Base-by-base conservation (phyloP, 768 basidiomycete genomes). In the Amanita rimosa region DNA sequence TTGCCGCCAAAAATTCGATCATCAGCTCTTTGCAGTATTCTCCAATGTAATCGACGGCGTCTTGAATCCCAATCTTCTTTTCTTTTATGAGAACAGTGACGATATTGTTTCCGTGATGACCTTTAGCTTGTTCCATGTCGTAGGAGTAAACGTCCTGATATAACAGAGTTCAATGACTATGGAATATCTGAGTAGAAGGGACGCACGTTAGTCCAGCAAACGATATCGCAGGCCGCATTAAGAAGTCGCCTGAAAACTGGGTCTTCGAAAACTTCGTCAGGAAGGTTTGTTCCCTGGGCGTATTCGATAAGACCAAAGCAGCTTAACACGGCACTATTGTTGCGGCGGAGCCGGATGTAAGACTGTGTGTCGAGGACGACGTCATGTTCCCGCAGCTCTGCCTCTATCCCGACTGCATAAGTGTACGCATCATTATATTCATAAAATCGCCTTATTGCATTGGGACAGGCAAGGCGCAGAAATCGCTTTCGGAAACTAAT, bases 191-290 rank as follows among this genome's bases (percentile, higher is more conserved):
- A 46, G 14, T 16, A 14, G 41, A 33, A 48, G 34, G 26, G 17
- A 63, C 75, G 62, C 52, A 84, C 83, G 60, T 86, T 85, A 17
- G 82, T 66, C 81, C 76, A 84, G 62, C 76, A 78, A 46, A 85
- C 75, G 55, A 81, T 68, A 60, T 86, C 83, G 36, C 73, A 73
- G 8, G 77, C 80, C 6, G 76, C 74, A 58, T 70, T 73, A 55
- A 80, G 75, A 33, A 78, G 70, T 35, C 67, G 66, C 58, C 68
- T 65, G 57, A 85, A 76, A 11, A 56, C 62, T 16, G 75, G 66
- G 59, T 85, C 69, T 41, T 78, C 67, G 52, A 77, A 76, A 14
- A 84, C 70, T 45, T 75, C 69, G 48, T 85, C 76, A 9, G 79
- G 76, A 29, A 85, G 66, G 60, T 86, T 79, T 41, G 81, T 70